These are phyloP conservation scores for Millerozyma miso DNA, from an alignment of 805 yeast genomes.

Conservation along the genomic window DNA sequence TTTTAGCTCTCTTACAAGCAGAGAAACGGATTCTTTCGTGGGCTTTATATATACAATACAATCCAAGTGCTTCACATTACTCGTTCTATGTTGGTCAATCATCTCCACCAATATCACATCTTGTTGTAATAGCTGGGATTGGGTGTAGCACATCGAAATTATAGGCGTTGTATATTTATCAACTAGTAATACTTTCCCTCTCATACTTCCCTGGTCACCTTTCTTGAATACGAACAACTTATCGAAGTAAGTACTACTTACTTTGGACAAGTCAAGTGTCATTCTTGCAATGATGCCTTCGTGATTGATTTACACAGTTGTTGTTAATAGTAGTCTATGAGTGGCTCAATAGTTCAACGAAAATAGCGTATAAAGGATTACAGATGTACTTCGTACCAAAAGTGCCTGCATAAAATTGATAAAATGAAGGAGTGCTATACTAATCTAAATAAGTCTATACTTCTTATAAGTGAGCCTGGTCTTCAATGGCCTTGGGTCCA, in stretches of 20 bases:
- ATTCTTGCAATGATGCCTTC: constrained; percentile 8
- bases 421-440: background rate
- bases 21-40: constrained; percentile 54
- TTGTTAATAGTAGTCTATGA: no score
- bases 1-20: constrained; percentile 61
- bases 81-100: constrained; percentile 58
- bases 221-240: constrained; percentile 21
- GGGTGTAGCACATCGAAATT: constrained; percentile 86
- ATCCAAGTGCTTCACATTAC: constrained; percentile 59
- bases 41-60: constrained; percentile 82
- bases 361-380: no score
- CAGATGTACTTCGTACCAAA: background rate
- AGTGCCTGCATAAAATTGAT: background rate
- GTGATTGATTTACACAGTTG: no score
- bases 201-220: constrained; percentile 17
- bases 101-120: constrained; percentile 81
- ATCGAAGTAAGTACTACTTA: constrained; percentile 27
- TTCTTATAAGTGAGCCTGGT: constrained; percentile 16
- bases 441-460: background rate
- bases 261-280: constrained; percentile 25
- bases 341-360: no score
- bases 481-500: constrained; percentile 14
- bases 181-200: constrained; percentile 70
- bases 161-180: constrained; percentile 79
- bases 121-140: constrained; percentile 72